phyloP scores from a whole-genome alignment of 2,329 filamentous ascomycete genomes.

The Beauveria sp. region DNA sequence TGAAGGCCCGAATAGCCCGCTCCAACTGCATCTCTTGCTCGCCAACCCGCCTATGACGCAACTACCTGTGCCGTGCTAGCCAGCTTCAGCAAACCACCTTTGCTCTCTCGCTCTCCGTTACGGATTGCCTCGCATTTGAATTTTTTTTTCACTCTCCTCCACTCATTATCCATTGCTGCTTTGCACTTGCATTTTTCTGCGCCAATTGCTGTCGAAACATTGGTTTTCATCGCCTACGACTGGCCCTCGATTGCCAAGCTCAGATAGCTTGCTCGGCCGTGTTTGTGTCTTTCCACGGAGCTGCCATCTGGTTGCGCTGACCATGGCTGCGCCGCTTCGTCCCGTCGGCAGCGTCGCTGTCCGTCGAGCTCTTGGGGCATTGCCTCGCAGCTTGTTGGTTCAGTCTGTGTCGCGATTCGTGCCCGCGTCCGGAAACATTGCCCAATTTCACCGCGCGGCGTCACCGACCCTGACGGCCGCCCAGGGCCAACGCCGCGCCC shows the following conservation, averaged over 20 bases:
- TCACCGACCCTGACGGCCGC: neutral
- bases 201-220: neutral
- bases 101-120: neutral
- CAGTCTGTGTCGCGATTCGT: conserved; percentile 44
- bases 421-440: neutral
- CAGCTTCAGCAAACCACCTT: neutral
- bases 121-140: neutral
- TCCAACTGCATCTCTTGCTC: neutral
- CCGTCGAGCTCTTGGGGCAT: neutral
- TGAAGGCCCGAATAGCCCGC: neutral
- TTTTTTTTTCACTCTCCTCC: neutral
- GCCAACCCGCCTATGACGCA: conserved; percentile 6
- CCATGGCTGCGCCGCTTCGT: conserved; percentile 8
- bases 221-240: neutral
- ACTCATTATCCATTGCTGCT: neutral
- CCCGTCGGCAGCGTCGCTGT: neutral
- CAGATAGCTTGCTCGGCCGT: neutral
- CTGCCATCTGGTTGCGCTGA: neutral
- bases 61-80: conserved; percentile 9
- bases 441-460: neutral
- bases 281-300: neutral
- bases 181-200: neutral
- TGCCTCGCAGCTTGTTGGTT: conserved; percentile 43
- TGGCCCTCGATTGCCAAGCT: neutral
- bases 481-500: neutral